phyloP scores from a whole-genome alignment of 352 stramenopile species.

The Phytopythium kandeliae region DNA sequence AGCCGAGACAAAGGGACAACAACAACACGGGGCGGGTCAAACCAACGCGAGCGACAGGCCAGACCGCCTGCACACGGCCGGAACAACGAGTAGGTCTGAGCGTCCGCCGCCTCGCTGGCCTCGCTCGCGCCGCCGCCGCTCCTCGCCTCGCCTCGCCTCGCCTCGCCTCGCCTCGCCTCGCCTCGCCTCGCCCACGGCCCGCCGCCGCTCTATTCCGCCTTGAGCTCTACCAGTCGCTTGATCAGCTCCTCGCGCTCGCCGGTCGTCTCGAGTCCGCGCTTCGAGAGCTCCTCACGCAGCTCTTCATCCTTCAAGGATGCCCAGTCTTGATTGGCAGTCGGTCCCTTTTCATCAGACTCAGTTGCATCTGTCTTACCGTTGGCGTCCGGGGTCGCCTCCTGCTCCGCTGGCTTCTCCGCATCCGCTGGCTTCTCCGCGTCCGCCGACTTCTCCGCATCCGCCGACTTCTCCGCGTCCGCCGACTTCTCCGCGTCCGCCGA shows the following conservation, averaged over 20 bases:
- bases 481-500: not conserved
- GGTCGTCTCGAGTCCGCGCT: slow-evolving; percentile 10
- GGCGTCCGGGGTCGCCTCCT: slow-evolving; percentile 8
- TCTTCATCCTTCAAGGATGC: slow-evolving; percentile 17
- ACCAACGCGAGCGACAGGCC: not conserved
- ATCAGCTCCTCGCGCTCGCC: slow-evolving; percentile 13
- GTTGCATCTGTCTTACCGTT: slow-evolving; percentile 16
- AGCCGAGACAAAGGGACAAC: slow-evolving; percentile 1
- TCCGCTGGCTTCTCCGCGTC: slow-evolving; percentile 8
- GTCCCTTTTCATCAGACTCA: slow-evolving; percentile 11
- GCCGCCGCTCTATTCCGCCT: slow-evolving; percentile 13
- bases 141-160: not conserved
- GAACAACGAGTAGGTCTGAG: not conserved
- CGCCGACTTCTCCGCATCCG: slow-evolving; percentile 9
- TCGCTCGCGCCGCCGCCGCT: not conserved
- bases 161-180: not conserved
- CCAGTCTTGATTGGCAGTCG: slow-evolving; percentile 14
- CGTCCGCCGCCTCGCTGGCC: not conserved
- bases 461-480: slow-evolving; percentile 4
- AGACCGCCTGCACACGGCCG: not conserved
- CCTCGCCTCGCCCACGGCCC: slow-evolving; percentile 7
- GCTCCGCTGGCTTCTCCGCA: slow-evolving; percentile 10
- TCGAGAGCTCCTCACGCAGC: slow-evolving; percentile 14
- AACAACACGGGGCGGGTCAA: slow-evolving; percentile 6
- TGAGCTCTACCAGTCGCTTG: slow-evolving; percentile 4